These are phyloP conservation scores for Neurospora sp. DNA, from an alignment of 495 filamentous ascomycete genomes.

Conservation along the genomic window DNA sequence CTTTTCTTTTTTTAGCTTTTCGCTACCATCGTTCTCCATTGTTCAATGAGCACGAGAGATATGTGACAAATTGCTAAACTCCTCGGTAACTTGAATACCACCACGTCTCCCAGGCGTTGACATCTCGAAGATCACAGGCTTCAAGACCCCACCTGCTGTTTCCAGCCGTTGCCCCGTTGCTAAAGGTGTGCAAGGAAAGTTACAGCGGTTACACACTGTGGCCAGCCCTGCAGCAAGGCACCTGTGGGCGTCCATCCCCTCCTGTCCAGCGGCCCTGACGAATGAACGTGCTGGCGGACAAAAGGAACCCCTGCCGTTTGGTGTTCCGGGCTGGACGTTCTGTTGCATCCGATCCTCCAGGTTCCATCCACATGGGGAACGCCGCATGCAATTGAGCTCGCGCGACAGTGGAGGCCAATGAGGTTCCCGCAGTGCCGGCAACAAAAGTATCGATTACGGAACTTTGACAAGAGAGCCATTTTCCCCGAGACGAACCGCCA, in stretches of 20 bases:
- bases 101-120: too few species aligned
- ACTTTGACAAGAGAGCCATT: not conserved
- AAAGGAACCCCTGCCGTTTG: not conserved
- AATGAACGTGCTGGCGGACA: not conserved
- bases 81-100: not conserved
- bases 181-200: not conserved
- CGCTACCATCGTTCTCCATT: not conserved
- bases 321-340: not conserved
- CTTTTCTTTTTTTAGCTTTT: not conserved
- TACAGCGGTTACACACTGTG: not conserved
- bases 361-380: not conserved
- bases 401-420: slow-evolving; percentile 11
- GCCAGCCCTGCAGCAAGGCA: not conserved
- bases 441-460: slow-evolving; percentile 1
- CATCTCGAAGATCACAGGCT: not conserved
- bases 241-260: not conserved
- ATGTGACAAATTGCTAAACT: not conserved
- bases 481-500: not conserved
- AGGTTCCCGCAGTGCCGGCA: slow-evolving; percentile 5
- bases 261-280: not conserved
- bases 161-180: not conserved
- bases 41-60: not conserved
- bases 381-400: slow-evolving; percentile 1
- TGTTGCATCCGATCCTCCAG: not conserved
- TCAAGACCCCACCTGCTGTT: not conserved